Evolutionary conservation across 2,329 filamentous ascomycete species (phyloP), one percentile per base, ranked within the genome.

Genomic region (Arthroderma uncinatum): DNA sequence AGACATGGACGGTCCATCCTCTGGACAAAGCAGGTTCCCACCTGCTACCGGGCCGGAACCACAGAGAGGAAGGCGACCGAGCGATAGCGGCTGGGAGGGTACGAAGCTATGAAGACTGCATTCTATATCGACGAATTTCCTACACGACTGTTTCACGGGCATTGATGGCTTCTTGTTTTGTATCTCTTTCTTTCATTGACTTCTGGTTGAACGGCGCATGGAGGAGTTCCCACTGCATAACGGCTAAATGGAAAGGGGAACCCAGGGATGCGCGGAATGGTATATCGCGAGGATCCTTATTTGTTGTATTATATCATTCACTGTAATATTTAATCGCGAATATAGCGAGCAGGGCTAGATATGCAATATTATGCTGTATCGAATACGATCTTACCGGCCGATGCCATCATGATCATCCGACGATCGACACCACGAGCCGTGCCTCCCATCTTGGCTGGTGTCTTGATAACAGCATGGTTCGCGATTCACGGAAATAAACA

Each of bases 21-120:
- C 28, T 61, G 65, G 14, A 61, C 66, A 10, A 62, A 62, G 1
- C 53, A 68, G 19, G 65, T 66, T 58, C 16, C 12, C 9, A 5
- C 9, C 53, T 4, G 50, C 37, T 9, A 8, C 40, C 12, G 19
- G 23, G 19, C 47, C 30, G 47, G 63, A 52, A 25, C 37, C 50
- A 21, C 47, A 53, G n/a, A 54, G 70, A 25, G 63, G 67, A 4
- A 65, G 72, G 37, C 63, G 72, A 55, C 63, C 70, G 8, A 74
- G 72, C 58, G 72, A 74, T 61, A 66, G 65, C 57, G 70, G 68
- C 30, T 68, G 71, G 16, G 72, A 74, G 60, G 71, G 72, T 25
- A 74, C 71, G n/a, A 73, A 73, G 58, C 47, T 67, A 19, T 67
- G 59, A 55, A 9, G n/a, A 12, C 12, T 53, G 30, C 16, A 50